Conservation (phyloP, 345 rosid genomes). For the Nephelium lappaceum region DNA sequence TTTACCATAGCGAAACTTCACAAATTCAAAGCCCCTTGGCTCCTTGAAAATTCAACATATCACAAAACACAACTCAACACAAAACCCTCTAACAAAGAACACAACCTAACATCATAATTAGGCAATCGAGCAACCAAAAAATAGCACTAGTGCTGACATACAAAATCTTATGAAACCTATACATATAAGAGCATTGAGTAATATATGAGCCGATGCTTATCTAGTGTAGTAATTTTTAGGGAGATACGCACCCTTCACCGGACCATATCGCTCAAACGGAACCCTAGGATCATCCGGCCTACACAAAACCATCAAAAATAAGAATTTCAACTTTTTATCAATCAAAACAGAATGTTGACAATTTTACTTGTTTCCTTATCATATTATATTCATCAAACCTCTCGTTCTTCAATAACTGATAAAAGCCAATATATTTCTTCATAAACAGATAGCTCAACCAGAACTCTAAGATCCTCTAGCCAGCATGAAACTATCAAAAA, state of each 20-base stretch:
- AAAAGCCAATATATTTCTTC: no score
- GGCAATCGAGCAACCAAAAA: no score
- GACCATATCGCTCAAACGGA: slow-evolving; percentile 82
- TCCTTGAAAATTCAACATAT: slow-evolving; percentile 45
- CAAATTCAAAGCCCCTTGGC: slow-evolving; percentile 95
- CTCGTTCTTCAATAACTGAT: background rate
- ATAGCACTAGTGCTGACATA: no score
- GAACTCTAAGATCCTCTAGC: no score
- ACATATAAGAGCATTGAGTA: background rate
- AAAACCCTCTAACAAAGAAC: background rate
- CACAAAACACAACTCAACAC: background rate
- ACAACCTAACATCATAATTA: no score
- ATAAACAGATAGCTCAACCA: no score
- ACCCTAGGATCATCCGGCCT: slow-evolving; percentile 85
- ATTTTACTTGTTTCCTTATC: background rate
- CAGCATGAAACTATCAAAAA: no score
- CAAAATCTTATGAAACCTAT: no score
- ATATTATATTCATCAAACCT: background rate
- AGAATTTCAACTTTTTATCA: background rate
- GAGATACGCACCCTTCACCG: slow-evolving; percentile 81
- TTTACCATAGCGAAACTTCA: slow-evolving; percentile 82
- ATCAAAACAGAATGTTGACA: background rate
- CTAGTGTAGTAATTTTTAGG: slow-evolving; percentile 87
- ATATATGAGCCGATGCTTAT: slow-evolving; percentile 32
- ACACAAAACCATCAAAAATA: slow-evolving; percentile 23